A percentile compares a stretch with the other conserved stretches of the same genome.
phyloP scores from a whole-genome alignment of 441 rosid species.

The Daphne laureola region DNA sequence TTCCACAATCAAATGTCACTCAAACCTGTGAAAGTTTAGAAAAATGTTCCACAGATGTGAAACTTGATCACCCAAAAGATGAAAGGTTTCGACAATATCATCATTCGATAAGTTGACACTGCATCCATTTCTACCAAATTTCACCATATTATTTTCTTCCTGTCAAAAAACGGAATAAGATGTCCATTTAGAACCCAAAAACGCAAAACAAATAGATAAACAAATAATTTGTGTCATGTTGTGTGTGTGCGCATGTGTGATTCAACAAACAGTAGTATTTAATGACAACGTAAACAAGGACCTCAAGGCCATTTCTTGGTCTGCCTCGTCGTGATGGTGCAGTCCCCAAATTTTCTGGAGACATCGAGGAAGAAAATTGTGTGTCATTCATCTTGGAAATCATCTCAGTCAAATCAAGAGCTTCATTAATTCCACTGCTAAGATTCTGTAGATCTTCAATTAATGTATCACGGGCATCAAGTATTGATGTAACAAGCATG shows the following conservation, averaged over 20 bases:
- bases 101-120: slow-evolving; percentile 37
- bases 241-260: no score
- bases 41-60: slow-evolving; percentile 67
- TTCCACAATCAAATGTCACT: neutral
- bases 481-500: slow-evolving; percentile 56
- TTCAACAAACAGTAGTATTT: neutral
- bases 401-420: slow-evolving; percentile 48
- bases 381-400: slow-evolving; percentile 38
- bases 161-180: slow-evolving; percentile 23
- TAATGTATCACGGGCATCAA: slow-evolving; percentile 53
- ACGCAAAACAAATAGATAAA: slow-evolving; percentile 5
- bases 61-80: slow-evolving; percentile 57
- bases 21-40: slow-evolving; percentile 85
- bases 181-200: slow-evolving; percentile 11
- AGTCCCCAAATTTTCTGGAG: slow-evolving; percentile 24
- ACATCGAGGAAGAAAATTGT: slow-evolving; percentile 29
- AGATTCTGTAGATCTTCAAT: slow-evolving; percentile 61
- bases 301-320: slow-evolving; percentile 70
- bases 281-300: slow-evolving; percentile 33
- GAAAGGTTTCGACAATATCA: slow-evolving; percentile 37
- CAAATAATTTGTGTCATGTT: no score
- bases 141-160: slow-evolving; percentile 32
- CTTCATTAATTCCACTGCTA: slow-evolving; percentile 45
- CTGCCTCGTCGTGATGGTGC: slow-evolving; percentile 45
- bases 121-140: slow-evolving; percentile 33